A percentile compares a stretch with the other conserved stretches of the same genome.
phyloP scores from a whole-genome alignment of 345 rosid species.

The Aquilaria sinensis region DNA sequence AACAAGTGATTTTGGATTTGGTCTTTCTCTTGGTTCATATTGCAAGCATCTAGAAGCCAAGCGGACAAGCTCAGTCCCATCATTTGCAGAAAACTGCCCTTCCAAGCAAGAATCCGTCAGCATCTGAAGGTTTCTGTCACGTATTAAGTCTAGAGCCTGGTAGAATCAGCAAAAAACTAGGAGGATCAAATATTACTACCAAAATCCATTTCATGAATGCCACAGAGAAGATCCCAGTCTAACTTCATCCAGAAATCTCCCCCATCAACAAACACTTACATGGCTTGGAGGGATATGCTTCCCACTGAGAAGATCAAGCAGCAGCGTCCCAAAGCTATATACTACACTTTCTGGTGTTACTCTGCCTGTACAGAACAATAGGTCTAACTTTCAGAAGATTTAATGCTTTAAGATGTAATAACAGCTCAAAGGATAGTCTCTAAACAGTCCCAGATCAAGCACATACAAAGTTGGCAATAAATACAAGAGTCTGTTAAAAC shows the following conservation, averaged over 20 bases:
- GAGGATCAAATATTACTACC: neutral
- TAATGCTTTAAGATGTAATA: no score
- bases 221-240: neutral
- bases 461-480: neutral
- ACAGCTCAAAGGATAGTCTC: neutral
- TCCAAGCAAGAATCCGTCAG: constrained; percentile 89
- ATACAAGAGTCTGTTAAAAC: neutral
- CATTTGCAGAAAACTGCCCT: constrained; percentile 79
- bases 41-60: constrained; percentile 92
- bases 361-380: constrained; percentile 46
- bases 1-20: constrained; percentile 69
- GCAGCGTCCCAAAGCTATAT: constrained; percentile 92
- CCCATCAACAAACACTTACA: constrained; percentile 37
- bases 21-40: constrained; percentile 90
- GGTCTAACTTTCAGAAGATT: no score
- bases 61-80: constrained; percentile 85
- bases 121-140: constrained; percentile 84
- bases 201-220: neutral
- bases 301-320: constrained; percentile 96
- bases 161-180: constrained; percentile 1
- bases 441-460: neutral
- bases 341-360: constrained; percentile 94
- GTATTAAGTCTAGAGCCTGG: constrained; percentile 93
- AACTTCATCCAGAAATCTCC: neutral
- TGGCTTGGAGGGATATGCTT: constrained; percentile 96